Conservation (phyloP, 1,284 basidiomycete species). For the Cerioporus squamosus region DNA sequence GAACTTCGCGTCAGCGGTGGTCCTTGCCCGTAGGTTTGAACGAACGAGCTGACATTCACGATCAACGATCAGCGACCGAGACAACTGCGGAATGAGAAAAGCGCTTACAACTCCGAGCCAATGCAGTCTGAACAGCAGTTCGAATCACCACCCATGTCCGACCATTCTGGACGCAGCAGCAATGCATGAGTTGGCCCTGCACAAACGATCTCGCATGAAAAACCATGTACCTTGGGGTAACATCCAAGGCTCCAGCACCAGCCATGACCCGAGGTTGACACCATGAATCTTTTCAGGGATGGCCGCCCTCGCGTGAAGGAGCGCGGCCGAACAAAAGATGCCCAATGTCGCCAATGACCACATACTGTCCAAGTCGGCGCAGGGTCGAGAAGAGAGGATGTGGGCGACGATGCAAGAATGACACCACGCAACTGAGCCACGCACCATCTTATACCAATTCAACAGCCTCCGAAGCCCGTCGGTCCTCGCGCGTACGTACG, state of each 20-base stretch:
- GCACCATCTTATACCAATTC: too few species aligned
- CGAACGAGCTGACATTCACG: conserved; percentile 50
- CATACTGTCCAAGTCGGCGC: too few species aligned
- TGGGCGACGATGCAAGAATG: too few species aligned
- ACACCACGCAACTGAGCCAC: too few species aligned
- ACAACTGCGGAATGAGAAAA: neutral
- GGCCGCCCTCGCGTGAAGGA: neutral
- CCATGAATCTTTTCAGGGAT: conserved; percentile 61
- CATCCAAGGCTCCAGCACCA: conserved; percentile 72
- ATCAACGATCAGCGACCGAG: neutral
- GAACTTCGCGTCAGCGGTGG: conserved; percentile 62
- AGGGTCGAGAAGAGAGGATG: too few species aligned
- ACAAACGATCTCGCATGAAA: neutral
- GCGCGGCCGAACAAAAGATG: neutral
- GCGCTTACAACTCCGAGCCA: conserved; percentile 56
- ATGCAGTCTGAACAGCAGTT: conserved; percentile 62
- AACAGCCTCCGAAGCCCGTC: too few species aligned
- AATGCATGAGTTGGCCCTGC: neutral
- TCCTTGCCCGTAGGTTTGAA: conserved; percentile 54
- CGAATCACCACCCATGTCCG: conserved; percentile 63
- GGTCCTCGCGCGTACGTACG: too few species aligned
- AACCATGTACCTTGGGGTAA: conserved; percentile 58
- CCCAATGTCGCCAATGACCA: neutral
- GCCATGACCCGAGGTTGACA: conserved; percentile 68
- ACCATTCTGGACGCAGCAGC: conserved; percentile 51